Evolutionary conservation across 148 eudicot species (phyloP).

Genomic region (Camellia sinensis): DNA sequence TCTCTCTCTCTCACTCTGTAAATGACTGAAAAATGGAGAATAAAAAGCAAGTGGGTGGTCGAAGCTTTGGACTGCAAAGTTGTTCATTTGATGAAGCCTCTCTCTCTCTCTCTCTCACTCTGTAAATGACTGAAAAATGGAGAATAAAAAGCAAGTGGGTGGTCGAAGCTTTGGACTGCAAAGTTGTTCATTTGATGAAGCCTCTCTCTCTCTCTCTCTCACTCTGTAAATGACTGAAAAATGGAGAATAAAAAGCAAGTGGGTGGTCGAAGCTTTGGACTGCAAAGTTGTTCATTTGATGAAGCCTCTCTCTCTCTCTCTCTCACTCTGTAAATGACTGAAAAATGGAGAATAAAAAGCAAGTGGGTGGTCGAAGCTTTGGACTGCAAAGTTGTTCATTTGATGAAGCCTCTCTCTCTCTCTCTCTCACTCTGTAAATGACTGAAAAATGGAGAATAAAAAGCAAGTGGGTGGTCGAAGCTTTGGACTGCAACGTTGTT

Average conservation of each 20-base stretch:
- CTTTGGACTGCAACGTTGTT: background rate
- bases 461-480: background rate
- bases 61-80: too few species aligned
- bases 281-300: too few species aligned
- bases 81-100: too few species aligned
- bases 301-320: slow-evolving; percentile 1
- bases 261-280: background rate
- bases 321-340: background rate
- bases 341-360: background rate
- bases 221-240: background rate
- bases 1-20: too few species aligned
- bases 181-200: too few species aligned
- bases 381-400: too few species aligned
- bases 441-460: background rate
- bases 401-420: slow-evolving; percentile 7
- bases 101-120: too few species aligned
- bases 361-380: background rate
- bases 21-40: too few species aligned
- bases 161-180: too few species aligned
- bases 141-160: too few species aligned
- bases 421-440: background rate
- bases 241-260: background rate
- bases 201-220: slow-evolving; percentile 6
- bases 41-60: too few species aligned
- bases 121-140: too few species aligned